A percentile compares a stretch with the other conserved stretches of the same genome.
Evolutionary conservation across 2,329 filamentous ascomycete genomes (phyloP).

Genomic region (Fragosphaeria purpurea): DNA sequence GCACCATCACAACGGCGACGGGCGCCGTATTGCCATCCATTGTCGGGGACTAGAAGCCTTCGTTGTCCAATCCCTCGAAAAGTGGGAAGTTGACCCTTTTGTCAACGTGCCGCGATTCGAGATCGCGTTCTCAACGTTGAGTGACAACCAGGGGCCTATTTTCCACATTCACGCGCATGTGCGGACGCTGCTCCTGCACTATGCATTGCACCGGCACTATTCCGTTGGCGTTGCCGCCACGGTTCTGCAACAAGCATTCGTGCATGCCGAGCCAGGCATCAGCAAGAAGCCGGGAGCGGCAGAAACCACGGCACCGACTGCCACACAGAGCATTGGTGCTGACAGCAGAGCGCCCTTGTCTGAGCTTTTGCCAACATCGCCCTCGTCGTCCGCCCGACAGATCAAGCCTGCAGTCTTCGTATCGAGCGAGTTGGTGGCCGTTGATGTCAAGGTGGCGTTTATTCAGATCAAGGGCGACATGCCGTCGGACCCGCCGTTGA

Average conservation of each 20-base stretch:
- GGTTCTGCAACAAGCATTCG: slow-evolving; percentile 63
- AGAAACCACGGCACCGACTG: background rate
- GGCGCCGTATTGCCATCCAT: slow-evolving; percentile 70
- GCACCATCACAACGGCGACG: slow-evolving; percentile 55
- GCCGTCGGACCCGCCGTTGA: slow-evolving; percentile 80
- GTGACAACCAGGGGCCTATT: slow-evolving; percentile 76
- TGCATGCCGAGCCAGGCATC: slow-evolving; percentile 38
- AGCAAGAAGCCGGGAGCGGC: slow-evolving; percentile 1
- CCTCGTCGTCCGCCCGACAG: background rate
- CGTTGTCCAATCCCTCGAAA: slow-evolving; percentile 78
- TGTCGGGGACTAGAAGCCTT: slow-evolving; percentile 79
- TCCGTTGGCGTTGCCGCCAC: slow-evolving; percentile 71
- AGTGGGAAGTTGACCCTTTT: slow-evolving; percentile 77
- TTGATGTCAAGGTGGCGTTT: slow-evolving; percentile 73
- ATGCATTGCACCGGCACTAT: slow-evolving; percentile 91
- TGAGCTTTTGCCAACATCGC: background rate
- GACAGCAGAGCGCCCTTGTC: background rate
- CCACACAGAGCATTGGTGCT: no score
- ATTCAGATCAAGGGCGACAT: slow-evolving; percentile 83
- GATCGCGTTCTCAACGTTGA: slow-evolving; percentile 71
- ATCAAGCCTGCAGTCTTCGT: background rate
- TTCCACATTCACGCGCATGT: slow-evolving; percentile 79
- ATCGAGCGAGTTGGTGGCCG: slow-evolving; percentile 57
- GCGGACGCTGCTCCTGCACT: slow-evolving; percentile 70
- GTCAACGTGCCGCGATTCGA: slow-evolving; percentile 80